These are phyloP conservation scores for Aspergillus mulundensis DNA, from an alignment of 495 filamentous ascomycete species.

Conservation along the genomic window DNA sequence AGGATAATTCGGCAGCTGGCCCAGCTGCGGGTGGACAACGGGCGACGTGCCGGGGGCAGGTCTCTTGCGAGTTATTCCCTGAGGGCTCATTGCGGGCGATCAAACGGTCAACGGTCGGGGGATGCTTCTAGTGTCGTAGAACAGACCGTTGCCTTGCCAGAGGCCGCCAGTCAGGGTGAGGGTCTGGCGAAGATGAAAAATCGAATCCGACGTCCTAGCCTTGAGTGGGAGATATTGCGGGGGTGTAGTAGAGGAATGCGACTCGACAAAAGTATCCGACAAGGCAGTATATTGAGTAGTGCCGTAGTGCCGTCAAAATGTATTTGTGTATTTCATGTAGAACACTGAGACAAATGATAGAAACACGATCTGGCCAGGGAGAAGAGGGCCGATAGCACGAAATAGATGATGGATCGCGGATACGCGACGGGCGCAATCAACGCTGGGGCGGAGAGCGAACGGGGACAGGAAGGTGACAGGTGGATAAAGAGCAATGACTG, in stretches of 20 bases:
- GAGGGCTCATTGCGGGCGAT: slow-evolving; percentile 36
- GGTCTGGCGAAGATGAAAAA: neutral
- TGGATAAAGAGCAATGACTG: neutral
- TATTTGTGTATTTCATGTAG: neutral
- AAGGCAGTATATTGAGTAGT: neutral
- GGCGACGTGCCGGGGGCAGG: slow-evolving; percentile 68
- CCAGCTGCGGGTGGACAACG: slow-evolving; percentile 46
- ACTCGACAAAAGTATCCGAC: neutral
- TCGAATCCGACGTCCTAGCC: neutral
- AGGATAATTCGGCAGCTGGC: slow-evolving; percentile 30
- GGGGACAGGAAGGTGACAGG: slow-evolving; percentile 1
- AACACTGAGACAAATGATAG: slow-evolving; percentile 6
- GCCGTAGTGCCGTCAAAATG: slow-evolving; percentile 12
- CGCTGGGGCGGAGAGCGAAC: slow-evolving; percentile 5
- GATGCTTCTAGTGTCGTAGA: slow-evolving; percentile 3
- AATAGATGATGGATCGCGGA: slow-evolving; percentile 12
- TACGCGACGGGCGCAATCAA: slow-evolving; percentile 21
- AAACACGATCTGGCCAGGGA: neutral
- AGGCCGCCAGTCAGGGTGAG: too few species aligned
- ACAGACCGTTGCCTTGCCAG: neutral
- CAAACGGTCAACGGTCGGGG: slow-evolving; percentile 7
- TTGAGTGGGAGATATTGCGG: slow-evolving; percentile 13
- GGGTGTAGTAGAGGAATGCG: slow-evolving; percentile 10
- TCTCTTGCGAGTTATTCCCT: slow-evolving; percentile 59
- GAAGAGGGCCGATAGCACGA: neutral